Percentiles rank a stretch among this genome's conserved stretches.
phyloP scores from a whole-genome alignment of 495 filamentous ascomycete genomes.

The Annulohypoxylon stygium region DNA sequence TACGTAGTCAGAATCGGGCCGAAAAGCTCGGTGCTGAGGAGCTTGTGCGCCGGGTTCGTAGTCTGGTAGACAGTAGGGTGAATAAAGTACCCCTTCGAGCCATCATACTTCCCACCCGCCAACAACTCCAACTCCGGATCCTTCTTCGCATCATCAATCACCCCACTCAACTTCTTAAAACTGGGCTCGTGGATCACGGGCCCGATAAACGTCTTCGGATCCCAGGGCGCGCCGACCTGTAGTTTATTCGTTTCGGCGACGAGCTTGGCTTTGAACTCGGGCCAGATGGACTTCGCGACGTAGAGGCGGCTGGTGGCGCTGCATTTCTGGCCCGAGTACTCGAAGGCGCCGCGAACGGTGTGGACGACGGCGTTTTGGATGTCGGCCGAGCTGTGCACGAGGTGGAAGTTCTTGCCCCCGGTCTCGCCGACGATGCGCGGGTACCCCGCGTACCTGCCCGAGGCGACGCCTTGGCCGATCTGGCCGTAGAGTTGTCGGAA shows the following conservation, averaged over 20 bases:
- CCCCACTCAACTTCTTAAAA: constrained; percentile 76
- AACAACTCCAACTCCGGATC: constrained; percentile 74
- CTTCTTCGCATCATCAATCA: constrained; percentile 75
- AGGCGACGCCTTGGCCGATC: constrained; percentile 76
- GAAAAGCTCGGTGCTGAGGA: constrained; percentile 81
- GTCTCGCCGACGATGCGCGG: constrained; percentile 89
- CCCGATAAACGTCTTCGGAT: constrained; percentile 78
- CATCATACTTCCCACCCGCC: constrained; percentile 77
- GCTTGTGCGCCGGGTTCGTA: constrained; percentile 69
- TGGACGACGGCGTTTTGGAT: constrained; percentile 80
- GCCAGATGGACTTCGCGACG: constrained; percentile 77
- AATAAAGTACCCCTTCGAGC: constrained; percentile 76
- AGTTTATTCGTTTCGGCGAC: constrained; percentile 75
- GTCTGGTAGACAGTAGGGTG: constrained; percentile 79
- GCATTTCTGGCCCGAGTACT: constrained; percentile 93
- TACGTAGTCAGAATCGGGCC: constrained; percentile 78
- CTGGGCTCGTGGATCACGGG: constrained; percentile 81
- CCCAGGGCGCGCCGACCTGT: constrained; percentile 75
- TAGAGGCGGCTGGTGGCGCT: constrained; percentile 84
- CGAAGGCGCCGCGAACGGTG: constrained; percentile 87
- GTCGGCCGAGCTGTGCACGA: constrained; percentile 81
- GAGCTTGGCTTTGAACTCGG: constrained; percentile 72
- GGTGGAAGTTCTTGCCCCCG: constrained; percentile 92
- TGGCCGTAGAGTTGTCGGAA: constrained; percentile 80
- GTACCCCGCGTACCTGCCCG: constrained; percentile 77